Evolutionary conservation across 306 rosid genomes (phyloP).

Genomic region (Lathyrus tuberosus): DNA sequence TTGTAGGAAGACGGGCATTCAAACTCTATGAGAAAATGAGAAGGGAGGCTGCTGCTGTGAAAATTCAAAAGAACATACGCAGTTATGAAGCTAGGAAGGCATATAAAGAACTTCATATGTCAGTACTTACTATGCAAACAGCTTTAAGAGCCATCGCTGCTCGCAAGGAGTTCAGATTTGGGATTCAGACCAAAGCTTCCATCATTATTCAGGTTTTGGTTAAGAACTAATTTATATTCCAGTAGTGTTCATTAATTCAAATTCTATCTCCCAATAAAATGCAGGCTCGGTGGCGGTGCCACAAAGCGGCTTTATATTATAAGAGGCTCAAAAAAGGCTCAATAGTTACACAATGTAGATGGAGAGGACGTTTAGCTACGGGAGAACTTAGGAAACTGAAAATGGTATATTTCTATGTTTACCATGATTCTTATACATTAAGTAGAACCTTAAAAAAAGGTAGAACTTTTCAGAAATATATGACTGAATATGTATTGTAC

Average conservation of each 20-base stretch:
- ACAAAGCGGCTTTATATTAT: slow-evolving; percentile 65
- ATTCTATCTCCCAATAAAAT: slow-evolving; percentile 36
- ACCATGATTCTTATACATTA: slow-evolving; percentile 22
- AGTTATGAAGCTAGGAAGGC: slow-evolving; percentile 65
- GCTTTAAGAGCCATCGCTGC: slow-evolving; percentile 88
- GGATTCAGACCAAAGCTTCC: slow-evolving; percentile 78
- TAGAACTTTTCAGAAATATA: slow-evolving; percentile 26
- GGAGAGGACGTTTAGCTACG: slow-evolving; percentile 78
- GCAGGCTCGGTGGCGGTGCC: slow-evolving; percentile 92
- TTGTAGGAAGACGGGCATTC: slow-evolving; percentile 82
- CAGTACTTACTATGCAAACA: slow-evolving; percentile 73
- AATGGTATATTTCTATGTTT: slow-evolving; percentile 60
- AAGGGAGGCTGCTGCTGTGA: slow-evolving; percentile 84
- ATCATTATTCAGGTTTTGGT: slow-evolving; percentile 69
- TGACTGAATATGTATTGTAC: slow-evolving; percentile 1
- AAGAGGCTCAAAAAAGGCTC: slow-evolving; percentile 83
- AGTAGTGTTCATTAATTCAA: slow-evolving; percentile 31
- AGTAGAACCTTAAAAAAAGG: slow-evolving; percentile 9
- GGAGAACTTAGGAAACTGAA: slow-evolving; percentile 90
- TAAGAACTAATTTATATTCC: slow-evolving; percentile 31
- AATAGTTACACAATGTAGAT: slow-evolving; percentile 76
- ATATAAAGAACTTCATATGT: slow-evolving; percentile 59
- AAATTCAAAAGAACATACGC: slow-evolving; percentile 78
- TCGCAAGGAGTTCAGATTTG: slow-evolving; percentile 71
- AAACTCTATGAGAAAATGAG: slow-evolving; percentile 60